Base-by-base conservation (phyloP, 441 rosid genomes). In the Macaranga tanarius region DNA sequence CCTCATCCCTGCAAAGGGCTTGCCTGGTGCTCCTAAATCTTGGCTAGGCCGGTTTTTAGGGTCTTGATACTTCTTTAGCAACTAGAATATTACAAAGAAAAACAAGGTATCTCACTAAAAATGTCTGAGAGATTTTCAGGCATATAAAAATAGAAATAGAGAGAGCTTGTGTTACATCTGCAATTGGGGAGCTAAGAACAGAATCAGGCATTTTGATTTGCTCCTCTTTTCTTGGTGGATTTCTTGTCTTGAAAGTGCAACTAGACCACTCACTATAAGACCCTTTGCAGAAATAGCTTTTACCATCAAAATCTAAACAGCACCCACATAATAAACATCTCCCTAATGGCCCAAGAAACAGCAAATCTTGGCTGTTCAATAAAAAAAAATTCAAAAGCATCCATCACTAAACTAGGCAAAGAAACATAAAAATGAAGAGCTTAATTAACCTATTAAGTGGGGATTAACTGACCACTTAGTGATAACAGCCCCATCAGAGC, bases 231-330 rank as follows among this genome's bases (percentile, higher is more conserved):
- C 95, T 87, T 7, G 95, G 88, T 2, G 97, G 93, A 64, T 65
- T 68, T 66, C 83, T 87, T 47, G 91, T 80, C 76, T 77, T 87
- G 72, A 76, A 89, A 61, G 87, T 89, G 82, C 98, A 92, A 77
- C 89, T 84, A 25, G 92, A 86, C 97, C 98, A 93, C 70, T 92
- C 95, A 67, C 96, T 92, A 44, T 87, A 86, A 60, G 84, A 83
- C 45, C 95, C 95, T 65, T 85, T 88, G 82, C 96, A 93, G 6
- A 69, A 31, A 56, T 87, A 89, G 59, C 87, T 73, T 60, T 65
- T 84, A 0, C 90, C 86, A 28, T 87, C 88, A 23, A 86, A 90
- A 44, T 86, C 86, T 72, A 92, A 76, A 44, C 42, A 79, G 42
- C 87, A 79, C 13, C 72, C 73, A 74, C 98, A 92, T 42, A 88